Conservation (phyloP, 129 eudicot species). For the Pittosporum tobira region DNA sequence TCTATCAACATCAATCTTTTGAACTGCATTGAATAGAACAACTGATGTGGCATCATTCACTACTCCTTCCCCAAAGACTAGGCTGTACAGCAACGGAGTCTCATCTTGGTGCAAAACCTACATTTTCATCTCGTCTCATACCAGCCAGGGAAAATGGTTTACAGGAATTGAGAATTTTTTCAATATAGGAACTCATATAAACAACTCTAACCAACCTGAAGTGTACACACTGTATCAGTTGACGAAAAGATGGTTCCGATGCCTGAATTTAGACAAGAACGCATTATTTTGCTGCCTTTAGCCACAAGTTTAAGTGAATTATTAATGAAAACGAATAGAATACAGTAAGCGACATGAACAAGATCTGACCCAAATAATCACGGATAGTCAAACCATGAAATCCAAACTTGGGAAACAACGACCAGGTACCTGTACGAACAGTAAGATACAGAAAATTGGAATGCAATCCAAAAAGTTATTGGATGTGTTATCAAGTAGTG, state of each 20-base stretch:
- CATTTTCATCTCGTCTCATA: not conserved
- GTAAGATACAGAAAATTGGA: conserved; percentile 4
- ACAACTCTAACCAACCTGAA: conserved; percentile 45
- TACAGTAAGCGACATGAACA: too few species aligned
- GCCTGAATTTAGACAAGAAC: conserved; percentile 30
- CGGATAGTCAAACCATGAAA: conserved; percentile 50
- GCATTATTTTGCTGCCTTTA: not conserved
- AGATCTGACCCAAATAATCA: conserved; percentile 61
- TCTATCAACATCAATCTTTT: conserved; percentile 48
- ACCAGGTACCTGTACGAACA: conserved; percentile 54
- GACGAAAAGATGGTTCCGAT: conserved; percentile 85
- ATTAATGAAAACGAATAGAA: not conserved
- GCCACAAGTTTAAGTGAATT: not conserved
- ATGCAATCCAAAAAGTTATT: not conserved
- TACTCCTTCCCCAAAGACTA: conserved; percentile 94
- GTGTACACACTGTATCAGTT: conserved; percentile 90
- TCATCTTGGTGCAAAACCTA: conserved; percentile 88
- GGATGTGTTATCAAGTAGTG: too few species aligned
- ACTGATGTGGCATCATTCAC: conserved; percentile 95
- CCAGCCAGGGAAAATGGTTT: too few species aligned
- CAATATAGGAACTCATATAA: too few species aligned
- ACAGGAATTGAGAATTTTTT: too few species aligned
- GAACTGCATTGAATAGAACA: conserved; percentile 86
- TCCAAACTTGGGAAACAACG: conserved; percentile 60
- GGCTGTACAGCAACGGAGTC: conserved; percentile 88